Percentiles rank a stretch among this genome's conserved stretches.
phyloP scores from a whole-genome alignment of 2,329 filamentous ascomycete species.

The Xylaria digitata region DNA sequence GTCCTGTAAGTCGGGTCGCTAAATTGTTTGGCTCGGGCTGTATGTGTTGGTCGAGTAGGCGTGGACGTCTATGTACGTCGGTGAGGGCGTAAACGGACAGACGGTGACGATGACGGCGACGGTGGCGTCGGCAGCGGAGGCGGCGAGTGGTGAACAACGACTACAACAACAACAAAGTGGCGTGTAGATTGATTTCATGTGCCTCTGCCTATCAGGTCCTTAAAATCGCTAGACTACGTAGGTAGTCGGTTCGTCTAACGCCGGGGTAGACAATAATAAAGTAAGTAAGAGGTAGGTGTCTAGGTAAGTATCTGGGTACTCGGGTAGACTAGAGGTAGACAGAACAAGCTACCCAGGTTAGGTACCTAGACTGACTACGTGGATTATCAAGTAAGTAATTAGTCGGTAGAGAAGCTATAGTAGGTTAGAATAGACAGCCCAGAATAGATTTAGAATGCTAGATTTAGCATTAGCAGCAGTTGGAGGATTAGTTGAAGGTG shows the following conservation, averaged over 20 bases:
- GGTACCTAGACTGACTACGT: too few relatives aligned
- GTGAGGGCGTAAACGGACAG: conserved; percentile 10
- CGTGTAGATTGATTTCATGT: conserved; percentile 6
- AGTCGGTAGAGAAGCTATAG: too few relatives aligned
- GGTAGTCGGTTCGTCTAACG: neutral
- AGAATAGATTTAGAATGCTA: neutral
- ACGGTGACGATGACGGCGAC: conserved; percentile 10
- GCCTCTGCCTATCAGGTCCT: neutral
- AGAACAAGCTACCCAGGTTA: too few relatives aligned
- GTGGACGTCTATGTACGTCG: conserved; percentile 4
- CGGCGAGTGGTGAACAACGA: conserved; percentile 4
- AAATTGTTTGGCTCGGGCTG: conserved; percentile 14
- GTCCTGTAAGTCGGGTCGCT: conserved; percentile 19
- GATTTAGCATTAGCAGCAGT: neutral
- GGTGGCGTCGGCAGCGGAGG: neutral
- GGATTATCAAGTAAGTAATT: too few relatives aligned
- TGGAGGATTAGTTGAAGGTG: neutral
- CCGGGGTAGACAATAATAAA: too few relatives aligned
- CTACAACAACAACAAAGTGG: conserved; percentile 1
- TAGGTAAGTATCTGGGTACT: too few relatives aligned
- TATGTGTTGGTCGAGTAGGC: conserved; percentile 2
- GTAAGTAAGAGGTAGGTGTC: too few relatives aligned
- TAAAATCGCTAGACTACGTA: neutral
- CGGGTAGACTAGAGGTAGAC: too few relatives aligned
- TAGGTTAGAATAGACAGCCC: neutral